Evolutionary conservation across 805 yeast genomes (phyloP).

Genomic region (Wickerhamomyces sydowiorum): DNA sequence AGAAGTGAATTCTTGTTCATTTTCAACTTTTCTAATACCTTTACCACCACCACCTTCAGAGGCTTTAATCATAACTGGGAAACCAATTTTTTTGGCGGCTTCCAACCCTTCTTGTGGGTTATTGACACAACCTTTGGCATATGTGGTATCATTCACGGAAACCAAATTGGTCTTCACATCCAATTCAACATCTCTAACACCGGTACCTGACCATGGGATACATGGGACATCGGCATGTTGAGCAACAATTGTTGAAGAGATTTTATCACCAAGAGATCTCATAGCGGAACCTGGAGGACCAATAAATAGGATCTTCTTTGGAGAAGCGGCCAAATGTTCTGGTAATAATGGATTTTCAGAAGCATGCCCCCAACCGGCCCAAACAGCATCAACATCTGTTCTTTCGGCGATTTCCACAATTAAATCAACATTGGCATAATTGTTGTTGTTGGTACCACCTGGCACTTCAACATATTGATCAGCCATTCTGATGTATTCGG

Average conservation of each 20-base stretch:
- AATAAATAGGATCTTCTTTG: constrained; percentile 83
- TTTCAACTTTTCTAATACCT: constrained; percentile 95
- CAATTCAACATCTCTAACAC: constrained; percentile 74
- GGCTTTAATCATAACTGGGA: constrained; percentile 98
- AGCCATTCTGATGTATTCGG: constrained; percentile 98
- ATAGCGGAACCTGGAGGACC: constrained; percentile 99
- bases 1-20: constrained; percentile 69
- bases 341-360: constrained; percentile 97
- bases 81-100: constrained; percentile 84
- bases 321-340: constrained; percentile 89
- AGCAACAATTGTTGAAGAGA: constrained; percentile 96
- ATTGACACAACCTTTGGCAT: constrained; percentile 82
- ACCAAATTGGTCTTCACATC: constrained; percentile 73
- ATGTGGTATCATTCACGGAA: constrained; percentile 79
- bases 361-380: constrained; percentile 99
- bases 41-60: constrained; percentile 99
- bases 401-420: constrained; percentile 97
- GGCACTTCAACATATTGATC: constrained; percentile 98
- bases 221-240: constrained; percentile 98
- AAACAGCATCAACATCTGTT: constrained; percentile 94
- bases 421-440: constrained; percentile 95
- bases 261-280: constrained; percentile 99
- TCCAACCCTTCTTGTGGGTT: constrained; percentile 84
- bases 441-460: constrained; percentile 98
- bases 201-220: constrained; percentile 99